These are phyloP conservation scores for Starmerella tilneyi DNA, from an alignment of 805 yeast genomes.

Conservation along the genomic window DNA sequence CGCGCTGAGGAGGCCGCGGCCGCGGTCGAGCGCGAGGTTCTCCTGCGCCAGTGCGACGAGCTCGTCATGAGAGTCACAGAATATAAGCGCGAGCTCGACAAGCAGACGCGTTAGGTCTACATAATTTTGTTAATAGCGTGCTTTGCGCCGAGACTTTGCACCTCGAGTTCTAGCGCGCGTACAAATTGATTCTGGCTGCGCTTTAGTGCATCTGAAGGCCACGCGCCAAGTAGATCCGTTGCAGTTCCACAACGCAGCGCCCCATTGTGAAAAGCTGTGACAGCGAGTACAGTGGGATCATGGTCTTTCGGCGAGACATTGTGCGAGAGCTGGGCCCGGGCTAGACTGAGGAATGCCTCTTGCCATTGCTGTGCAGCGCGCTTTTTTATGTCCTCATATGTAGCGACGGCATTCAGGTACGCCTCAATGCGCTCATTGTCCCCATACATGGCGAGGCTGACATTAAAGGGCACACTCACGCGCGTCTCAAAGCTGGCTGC, in stretches of 20 bases:
- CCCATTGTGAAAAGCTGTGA: constrained; percentile 8
- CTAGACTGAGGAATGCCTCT: constrained; percentile 17
- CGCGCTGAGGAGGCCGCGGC: constrained; percentile 51
- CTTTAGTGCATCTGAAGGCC: constrained; percentile 38
- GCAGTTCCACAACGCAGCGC: constrained; percentile 26
- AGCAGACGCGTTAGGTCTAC: constrained; percentile 5
- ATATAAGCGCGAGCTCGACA: constrained; percentile 34
- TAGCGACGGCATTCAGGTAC: constrained; percentile 16
- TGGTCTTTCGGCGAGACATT: constrained; percentile 6
- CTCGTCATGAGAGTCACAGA: constrained; percentile 51
- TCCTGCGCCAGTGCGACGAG: constrained; percentile 52
- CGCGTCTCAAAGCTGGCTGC: too few relatives aligned
- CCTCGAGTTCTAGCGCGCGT: constrained; percentile 27
- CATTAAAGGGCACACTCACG: neutral
- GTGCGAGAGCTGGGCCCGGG: constrained; percentile 13
- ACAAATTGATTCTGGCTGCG: constrained; percentile 35
- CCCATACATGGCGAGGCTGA: neutral
- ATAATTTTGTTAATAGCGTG: neutral
- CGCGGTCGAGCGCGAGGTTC: constrained; percentile 51
- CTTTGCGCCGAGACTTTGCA: neutral
- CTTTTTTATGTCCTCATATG: constrained; percentile 12
- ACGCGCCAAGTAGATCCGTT: constrained; percentile 38
- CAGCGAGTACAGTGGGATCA: constrained; percentile 11
- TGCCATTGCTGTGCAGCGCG: constrained; percentile 17
- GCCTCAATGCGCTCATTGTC: constrained; percentile 17